phyloP scores from a whole-genome alignment of 306 rosid genomes.

The Casuarina cunninghamiana region DNA sequence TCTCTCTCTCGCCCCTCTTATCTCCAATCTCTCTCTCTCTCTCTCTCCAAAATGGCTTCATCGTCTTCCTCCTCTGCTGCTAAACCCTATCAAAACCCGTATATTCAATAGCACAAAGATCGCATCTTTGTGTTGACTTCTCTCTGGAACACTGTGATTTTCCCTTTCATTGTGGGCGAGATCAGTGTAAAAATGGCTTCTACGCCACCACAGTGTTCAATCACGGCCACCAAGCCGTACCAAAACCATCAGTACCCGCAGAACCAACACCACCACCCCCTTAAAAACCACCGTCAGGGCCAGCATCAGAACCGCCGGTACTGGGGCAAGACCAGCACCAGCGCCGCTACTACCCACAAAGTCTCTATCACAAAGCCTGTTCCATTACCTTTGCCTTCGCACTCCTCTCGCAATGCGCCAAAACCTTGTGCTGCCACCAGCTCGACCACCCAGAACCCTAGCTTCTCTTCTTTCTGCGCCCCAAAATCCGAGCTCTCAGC shows the following conservation, averaged over 20 bases:
- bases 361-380: conserved; percentile 46
- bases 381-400: conserved; percentile 29
- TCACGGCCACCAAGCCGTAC: conserved; percentile 47
- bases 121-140: not conserved
- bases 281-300: conserved; percentile 41
- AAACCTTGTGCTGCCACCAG: conserved; percentile 30
- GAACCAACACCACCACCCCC: conserved; percentile 29
- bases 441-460: conserved; percentile 38
- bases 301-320: conserved; percentile 32
- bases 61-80: not conserved
- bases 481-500: conserved; percentile 51
- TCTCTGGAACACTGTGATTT: not conserved
- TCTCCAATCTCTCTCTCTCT: conserved; percentile 3
- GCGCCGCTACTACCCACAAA: conserved; percentile 20
- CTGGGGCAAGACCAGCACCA: conserved; percentile 30
- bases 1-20: conserved; percentile 12
- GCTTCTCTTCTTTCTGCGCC: conserved; percentile 48
- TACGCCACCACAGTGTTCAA: conserved; percentile 65
- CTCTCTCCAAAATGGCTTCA: conserved; percentile 15
- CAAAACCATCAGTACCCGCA: conserved; percentile 46
- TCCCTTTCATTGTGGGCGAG: not conserved
- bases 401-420: conserved; percentile 30
- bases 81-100: conserved; percentile 24
- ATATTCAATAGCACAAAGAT: not conserved
- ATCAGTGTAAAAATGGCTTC: conserved; percentile 50